Conservation (phyloP, 1,284 basidiomycete genomes). For the Cryptococcus sp. region DNA sequence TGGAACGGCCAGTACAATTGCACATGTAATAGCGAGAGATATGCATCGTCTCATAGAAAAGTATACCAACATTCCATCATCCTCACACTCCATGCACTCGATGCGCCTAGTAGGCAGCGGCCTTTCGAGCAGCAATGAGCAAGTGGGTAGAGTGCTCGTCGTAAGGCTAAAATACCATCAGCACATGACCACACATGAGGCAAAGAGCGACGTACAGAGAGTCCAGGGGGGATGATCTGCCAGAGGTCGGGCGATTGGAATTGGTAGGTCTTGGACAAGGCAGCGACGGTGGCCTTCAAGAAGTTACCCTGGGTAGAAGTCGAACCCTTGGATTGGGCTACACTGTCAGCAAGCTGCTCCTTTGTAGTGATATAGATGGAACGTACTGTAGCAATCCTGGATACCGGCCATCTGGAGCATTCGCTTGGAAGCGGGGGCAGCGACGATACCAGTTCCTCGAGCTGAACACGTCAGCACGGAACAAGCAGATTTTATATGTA, state of each 20-base stretch:
- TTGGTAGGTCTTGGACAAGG: slow-evolving; percentile 91
- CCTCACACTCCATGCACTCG: background rate
- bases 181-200: too few species aligned
- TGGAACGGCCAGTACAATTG: too few species aligned
- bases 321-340: slow-evolving; percentile 92
- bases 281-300: slow-evolving; percentile 97
- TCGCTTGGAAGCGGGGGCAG: slow-evolving; percentile 94
- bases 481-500: too few species aligned
- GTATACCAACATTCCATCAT: too few species aligned
- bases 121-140: slow-evolving; percentile 73
- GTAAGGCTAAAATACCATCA: too few species aligned
- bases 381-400: slow-evolving; percentile 60
- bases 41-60: too few species aligned
- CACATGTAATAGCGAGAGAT: too few species aligned
- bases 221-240: slow-evolving; percentile 72
- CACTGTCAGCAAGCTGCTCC: background rate
- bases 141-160: slow-evolving; percentile 91
- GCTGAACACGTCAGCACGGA: slow-evolving; percentile 40
- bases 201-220: slow-evolving; percentile 3
- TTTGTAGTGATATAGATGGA: background rate
- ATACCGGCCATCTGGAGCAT: slow-evolving; percentile 96
- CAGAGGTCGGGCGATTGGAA: slow-evolving; percentile 98
- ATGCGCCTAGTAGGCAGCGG: slow-evolving; percentile 60
- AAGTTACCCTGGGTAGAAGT: slow-evolving; percentile 99
- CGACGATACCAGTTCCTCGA: slow-evolving; percentile 98